Conservation (phyloP, 257 asterid species). For the Gardenia jasminoides region DNA sequence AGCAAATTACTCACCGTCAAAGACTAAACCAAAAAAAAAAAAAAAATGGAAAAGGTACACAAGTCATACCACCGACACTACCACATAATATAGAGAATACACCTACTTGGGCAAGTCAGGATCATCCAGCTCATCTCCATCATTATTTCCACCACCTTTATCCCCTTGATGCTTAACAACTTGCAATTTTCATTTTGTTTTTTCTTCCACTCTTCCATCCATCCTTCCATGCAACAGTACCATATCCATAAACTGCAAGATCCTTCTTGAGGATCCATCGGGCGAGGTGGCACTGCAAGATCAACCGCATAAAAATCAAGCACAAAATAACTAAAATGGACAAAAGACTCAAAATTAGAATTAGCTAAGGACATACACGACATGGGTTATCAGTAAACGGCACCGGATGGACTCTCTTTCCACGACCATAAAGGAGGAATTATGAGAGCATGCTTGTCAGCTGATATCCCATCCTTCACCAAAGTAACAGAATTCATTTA, state of each 20-base stretch:
- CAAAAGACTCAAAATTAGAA: background rate
- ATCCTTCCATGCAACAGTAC: conserved; percentile 97
- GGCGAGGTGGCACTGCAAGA: conserved; percentile 77
- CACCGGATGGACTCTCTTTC: conserved; percentile 74
- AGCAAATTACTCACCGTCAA: conserved; percentile 25
- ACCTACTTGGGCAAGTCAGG: conserved; percentile 94
- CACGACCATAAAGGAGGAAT: conserved; percentile 75
- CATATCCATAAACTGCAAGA: conserved; percentile 91
- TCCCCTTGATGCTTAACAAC: conserved; percentile 90
- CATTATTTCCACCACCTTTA: conserved; percentile 40
- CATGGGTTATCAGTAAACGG: conserved; percentile 70
- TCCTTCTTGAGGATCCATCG: conserved; percentile 99
- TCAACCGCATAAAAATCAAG: conserved; percentile 11
- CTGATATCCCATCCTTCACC: conserved; percentile 83
- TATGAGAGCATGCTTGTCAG: conserved; percentile 92
- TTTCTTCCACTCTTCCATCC: conserved; percentile 98
- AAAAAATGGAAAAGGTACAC: conserved; percentile 10
- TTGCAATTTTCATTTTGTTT: conserved; percentile 86
- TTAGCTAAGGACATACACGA: conserved; percentile 43
- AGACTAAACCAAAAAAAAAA: conserved; percentile 2
- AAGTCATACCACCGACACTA: conserved; percentile 47
- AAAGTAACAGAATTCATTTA: conserved; percentile 20
- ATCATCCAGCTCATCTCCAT: conserved; percentile 79
- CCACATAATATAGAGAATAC: conserved; percentile 27
- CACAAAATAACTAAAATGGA: conserved; percentile 10